A percentile compares a stretch with the other conserved stretches of the same genome.
Conservation (phyloP, 768 basidiomycete genomes). For the Chalciporus chontae region DNA sequence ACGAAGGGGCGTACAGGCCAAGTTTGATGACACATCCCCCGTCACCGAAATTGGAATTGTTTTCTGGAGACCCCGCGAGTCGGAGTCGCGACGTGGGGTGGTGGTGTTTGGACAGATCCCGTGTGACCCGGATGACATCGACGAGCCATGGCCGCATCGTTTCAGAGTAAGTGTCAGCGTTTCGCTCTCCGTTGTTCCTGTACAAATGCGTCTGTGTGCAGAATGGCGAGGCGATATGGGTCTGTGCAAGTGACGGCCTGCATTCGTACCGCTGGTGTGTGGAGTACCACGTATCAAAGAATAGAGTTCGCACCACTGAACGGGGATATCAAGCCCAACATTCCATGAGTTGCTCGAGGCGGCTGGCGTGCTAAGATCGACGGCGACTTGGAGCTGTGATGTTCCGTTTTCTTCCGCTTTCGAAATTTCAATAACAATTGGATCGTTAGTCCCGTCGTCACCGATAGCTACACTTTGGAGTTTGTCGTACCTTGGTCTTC, state of each 20-base stretch:
- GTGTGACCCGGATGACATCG: conserved; percentile 37
- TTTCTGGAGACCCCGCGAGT: conserved; percentile 25
- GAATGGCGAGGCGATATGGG: conserved; percentile 51
- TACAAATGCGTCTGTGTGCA: conserved; percentile 13
- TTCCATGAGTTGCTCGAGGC: conserved; percentile 41
- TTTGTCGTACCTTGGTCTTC: too few species aligned
- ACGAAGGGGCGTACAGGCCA: not conserved
- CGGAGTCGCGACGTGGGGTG: conserved; percentile 27
- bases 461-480: too few species aligned
- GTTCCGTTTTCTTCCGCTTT: too few species aligned
- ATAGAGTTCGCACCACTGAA: conserved; percentile 55
- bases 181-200: not conserved
- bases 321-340: conserved; percentile 66
- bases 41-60: conserved; percentile 7
- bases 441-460: too few species aligned
- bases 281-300: conserved; percentile 34
- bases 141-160: conserved; percentile 50
- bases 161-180: conserved; percentile 36
- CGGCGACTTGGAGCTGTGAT: conserved; percentile 2
- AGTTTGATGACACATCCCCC: conserved; percentile 1
- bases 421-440: too few species aligned
- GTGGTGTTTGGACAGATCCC: conserved; percentile 16
- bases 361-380: conserved; percentile 43
- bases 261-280: conserved; percentile 55
- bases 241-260: conserved; percentile 45